Percentiles rank a stretch among this genome's conserved stretches.
Conservation (phyloP, 352 stramenopile genomes). For the Phytophthora nicotianae region DNA sequence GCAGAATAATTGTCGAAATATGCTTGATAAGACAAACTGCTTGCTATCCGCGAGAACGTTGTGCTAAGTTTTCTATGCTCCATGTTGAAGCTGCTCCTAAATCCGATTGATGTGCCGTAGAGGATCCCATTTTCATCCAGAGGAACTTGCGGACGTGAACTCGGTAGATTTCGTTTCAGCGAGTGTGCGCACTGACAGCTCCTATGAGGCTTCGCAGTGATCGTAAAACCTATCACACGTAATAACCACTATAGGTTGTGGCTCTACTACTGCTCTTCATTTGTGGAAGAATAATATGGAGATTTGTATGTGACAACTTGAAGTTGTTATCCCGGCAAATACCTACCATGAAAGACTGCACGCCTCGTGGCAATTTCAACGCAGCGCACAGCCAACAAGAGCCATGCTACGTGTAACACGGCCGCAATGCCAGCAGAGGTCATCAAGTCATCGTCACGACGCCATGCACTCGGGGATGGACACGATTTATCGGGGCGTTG, state of each 20-base stretch:
- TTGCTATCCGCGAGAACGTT: too few relatives aligned
- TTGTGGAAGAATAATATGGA: constrained; percentile 4
- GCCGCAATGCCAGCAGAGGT: constrained; percentile 3
- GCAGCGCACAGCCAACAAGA: background rate
- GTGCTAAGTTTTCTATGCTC: too few relatives aligned
- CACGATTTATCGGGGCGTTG: constrained; percentile 24
- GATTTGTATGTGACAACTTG: constrained; percentile 20
- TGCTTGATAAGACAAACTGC: too few relatives aligned
- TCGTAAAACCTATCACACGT: too few relatives aligned
- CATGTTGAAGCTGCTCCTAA: too few relatives aligned
- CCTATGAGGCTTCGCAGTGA: too few relatives aligned
- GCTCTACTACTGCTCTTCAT: constrained; percentile 2
- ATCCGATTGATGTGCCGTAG: too few relatives aligned
- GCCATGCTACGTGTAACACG: constrained; percentile 6
- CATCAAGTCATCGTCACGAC: constrained; percentile 29
- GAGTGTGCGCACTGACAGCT: too few relatives aligned
- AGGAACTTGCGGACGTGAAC: too few relatives aligned
- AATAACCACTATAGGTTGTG: too few relatives aligned
- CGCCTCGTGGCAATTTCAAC: background rate
- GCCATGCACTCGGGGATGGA: constrained; percentile 13
- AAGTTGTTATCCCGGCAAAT: constrained; percentile 16
- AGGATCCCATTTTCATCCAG: too few relatives aligned
- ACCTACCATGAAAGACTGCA: background rate
- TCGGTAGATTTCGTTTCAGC: too few relatives aligned
- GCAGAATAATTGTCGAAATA: background rate